phyloP scores from a whole-genome alignment of 2,329 filamentous ascomycete genomes.

The Hirsutella thompsonii region DNA sequence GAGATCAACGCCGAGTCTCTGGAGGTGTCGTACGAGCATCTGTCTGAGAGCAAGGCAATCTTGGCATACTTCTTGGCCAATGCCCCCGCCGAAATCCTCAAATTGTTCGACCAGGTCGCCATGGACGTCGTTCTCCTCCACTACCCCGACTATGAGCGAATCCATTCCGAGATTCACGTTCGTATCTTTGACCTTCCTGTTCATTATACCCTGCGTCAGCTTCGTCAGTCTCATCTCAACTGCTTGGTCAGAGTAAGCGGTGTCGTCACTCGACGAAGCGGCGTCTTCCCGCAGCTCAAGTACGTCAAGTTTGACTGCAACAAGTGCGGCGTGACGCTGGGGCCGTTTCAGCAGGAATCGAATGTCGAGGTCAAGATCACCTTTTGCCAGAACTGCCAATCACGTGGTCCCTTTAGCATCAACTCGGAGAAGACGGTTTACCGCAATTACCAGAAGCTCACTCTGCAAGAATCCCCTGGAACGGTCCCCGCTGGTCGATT shows the following conservation, averaged over 20 bases:
- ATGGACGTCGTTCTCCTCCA: constrained; percentile 94
- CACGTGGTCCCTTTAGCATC: constrained; percentile 82
- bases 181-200: constrained; percentile 91
- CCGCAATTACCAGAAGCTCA: constrained; percentile 96
- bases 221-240: constrained; percentile 92
- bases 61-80: constrained; percentile 94
- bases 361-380: constrained; percentile 93
- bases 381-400: constrained; percentile 94
- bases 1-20: constrained; percentile 94
- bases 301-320: constrained; percentile 97
- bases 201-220: constrained; percentile 85
- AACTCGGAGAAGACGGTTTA: constrained; percentile 98
- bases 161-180: constrained; percentile 95
- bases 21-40: constrained; percentile 89
- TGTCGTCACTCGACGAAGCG: constrained; percentile 85
- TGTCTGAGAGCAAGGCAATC: constrained; percentile 82
- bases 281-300: constrained; percentile 95
- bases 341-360: constrained; percentile 94
- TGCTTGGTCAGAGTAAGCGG: constrained; percentile 88
- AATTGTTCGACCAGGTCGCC: constrained; percentile 91
- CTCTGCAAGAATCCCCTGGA: constrained; percentile 90
- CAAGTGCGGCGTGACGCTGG: constrained; percentile 84
- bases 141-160: constrained; percentile 94
- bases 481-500: constrained; percentile 93
- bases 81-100: constrained; percentile 85